Percentiles rank a stretch among this genome's conserved stretches.
phyloP scores from a whole-genome alignment of 768 basidiomycete species.

The Pleurotus sapidus region DNA sequence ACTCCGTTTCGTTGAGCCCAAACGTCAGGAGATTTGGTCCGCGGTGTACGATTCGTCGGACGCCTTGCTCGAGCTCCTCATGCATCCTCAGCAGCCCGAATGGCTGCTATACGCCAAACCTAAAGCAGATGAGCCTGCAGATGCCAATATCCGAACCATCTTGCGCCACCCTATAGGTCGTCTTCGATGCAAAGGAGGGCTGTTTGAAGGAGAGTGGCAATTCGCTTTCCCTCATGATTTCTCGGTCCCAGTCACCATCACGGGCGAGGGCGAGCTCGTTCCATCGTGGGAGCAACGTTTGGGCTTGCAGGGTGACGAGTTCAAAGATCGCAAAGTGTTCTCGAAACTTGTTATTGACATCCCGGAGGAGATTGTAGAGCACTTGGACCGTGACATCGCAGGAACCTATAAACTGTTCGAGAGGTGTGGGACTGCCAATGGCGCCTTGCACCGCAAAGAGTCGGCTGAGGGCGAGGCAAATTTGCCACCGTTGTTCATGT shows the following conservation, averaged over 20 bases:
- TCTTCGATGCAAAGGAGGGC: constrained; percentile 47
- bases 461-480: constrained; percentile 35
- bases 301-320: constrained; percentile 64
- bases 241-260: constrained; percentile 56
- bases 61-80: constrained; percentile 70
- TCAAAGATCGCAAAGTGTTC: constrained; percentile 66
- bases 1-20: constrained; percentile 80
- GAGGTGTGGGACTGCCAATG: constrained; percentile 87
- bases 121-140: constrained; percentile 64
- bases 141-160: constrained; percentile 73
- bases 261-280: constrained; percentile 65
- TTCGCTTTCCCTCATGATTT: constrained; percentile 68
- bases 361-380: constrained; percentile 35
- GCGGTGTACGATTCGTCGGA: constrained; percentile 71
- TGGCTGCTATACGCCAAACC: constrained; percentile 85
- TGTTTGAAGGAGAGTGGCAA: constrained; percentile 78
- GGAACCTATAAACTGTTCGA: constrained; percentile 78
- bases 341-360: constrained; percentile 65
- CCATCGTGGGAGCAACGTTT: constrained; percentile 85
- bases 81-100: constrained; percentile 76
- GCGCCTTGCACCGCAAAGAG: constrained; percentile 71
- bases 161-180: constrained; percentile 78
- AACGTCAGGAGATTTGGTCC: constrained; percentile 87
- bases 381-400: constrained; percentile 77
- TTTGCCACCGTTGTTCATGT: constrained; percentile 69